Percentiles rank a stretch among this genome's conserved stretches.
Evolutionary conservation across 169 alveolate genomes (phyloP).

Genomic region (Eimeria brunetti): DNA sequence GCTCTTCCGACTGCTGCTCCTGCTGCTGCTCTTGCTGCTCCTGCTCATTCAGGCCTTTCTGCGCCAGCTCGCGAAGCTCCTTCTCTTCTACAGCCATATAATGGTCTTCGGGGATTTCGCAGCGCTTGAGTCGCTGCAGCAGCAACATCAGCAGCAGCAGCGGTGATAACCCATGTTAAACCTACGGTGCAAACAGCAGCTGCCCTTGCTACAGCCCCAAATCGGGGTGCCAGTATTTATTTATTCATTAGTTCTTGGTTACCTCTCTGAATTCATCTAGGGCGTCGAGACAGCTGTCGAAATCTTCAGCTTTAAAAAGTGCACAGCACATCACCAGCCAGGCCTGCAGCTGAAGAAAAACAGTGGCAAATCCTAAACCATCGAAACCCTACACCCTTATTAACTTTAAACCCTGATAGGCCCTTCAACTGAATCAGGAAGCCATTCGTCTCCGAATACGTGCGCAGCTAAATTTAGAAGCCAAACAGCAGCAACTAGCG

Average conservation of each 20-base stretch:
- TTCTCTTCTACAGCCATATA: conserved; percentile 34
- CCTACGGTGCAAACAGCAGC: background rate
- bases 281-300: background rate
- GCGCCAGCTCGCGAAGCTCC: conserved; percentile 31
- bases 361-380: conserved; percentile 20
- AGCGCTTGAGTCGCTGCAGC: conserved; percentile 54
- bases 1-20: background rate
- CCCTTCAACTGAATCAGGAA: background rate
- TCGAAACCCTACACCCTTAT: conserved; percentile 35
- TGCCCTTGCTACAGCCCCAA: background rate
- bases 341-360: conserved; percentile 30
- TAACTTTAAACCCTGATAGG: background rate
- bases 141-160: conserved; percentile 29
- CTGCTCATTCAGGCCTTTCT: conserved; percentile 22
- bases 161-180: background rate
- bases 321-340: conserved; percentile 63
- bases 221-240: too few species aligned
- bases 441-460: too few species aligned
- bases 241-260: background rate
- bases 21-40: conserved; percentile 32
- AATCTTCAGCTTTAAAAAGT: conserved; percentile 15
- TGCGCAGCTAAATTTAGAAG: background rate
- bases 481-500: background rate
- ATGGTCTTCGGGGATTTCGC: conserved; percentile 22
- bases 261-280: conserved; percentile 43